These are phyloP conservation scores for Lachancea meyersii DNA, from an alignment of 805 yeast genomes.

Conservation along the genomic window DNA sequence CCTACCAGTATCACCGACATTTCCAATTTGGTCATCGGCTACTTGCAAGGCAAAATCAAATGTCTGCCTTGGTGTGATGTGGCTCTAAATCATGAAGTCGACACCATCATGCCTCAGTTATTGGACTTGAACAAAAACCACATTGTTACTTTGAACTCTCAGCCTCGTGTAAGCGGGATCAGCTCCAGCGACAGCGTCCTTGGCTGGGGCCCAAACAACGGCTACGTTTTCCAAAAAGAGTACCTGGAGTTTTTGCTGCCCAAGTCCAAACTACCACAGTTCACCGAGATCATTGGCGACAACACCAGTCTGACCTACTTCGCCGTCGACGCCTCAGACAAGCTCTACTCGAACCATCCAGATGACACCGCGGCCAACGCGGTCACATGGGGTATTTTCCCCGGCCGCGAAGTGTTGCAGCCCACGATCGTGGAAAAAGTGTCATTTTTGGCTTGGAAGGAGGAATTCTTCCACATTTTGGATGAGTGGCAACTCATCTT, in stretches of 20 bases:
- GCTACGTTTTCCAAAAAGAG: constrained; percentile 91
- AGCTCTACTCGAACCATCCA: constrained; percentile 60
- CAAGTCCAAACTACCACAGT: constrained; percentile 34
- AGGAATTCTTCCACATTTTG: constrained; percentile 80
- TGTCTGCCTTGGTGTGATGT: constrained; percentile 94
- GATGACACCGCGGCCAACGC: constrained; percentile 77
- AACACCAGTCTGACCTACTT: constrained; percentile 64
- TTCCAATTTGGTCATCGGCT: constrained; percentile 56
- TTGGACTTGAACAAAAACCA: constrained; percentile 60
- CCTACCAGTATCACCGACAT: constrained; percentile 61
- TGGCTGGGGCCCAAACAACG: constrained; percentile 96
- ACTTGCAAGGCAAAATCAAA: constrained; percentile 61
- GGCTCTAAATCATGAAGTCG: constrained; percentile 74
- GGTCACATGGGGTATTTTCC: constrained; percentile 98
- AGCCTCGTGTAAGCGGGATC: constrained; percentile 83
- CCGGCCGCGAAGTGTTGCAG: constrained; percentile 89
- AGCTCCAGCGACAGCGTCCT: constrained; percentile 60
- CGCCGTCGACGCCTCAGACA: constrained; percentile 55
- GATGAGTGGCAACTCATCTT: constrained; percentile 69
- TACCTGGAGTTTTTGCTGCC: constrained; percentile 82
- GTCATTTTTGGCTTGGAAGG: constrained; percentile 95
- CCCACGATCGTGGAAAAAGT: constrained; percentile 92
- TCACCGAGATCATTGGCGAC: constrained; percentile 41
- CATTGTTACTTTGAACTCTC: constrained; percentile 82
- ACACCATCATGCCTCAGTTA: constrained; percentile 52